Conservation (phyloP, 768 basidiomycete genomes). For the Russula ochroleuca region DNA sequence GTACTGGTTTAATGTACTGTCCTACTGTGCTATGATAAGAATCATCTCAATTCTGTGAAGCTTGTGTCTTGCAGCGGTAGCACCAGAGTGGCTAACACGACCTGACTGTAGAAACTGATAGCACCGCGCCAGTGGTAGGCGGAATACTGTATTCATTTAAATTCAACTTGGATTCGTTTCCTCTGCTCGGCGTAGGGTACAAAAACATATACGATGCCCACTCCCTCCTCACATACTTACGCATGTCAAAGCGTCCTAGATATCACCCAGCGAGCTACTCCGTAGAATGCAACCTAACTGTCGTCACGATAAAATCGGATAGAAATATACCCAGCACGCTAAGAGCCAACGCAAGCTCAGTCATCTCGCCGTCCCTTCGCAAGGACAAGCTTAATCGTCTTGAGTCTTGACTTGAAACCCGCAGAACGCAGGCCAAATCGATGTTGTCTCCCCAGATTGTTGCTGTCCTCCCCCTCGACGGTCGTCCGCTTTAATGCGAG, state of each 20-base stretch:
- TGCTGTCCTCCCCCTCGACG: constrained; percentile 26
- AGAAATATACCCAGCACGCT: not conserved
- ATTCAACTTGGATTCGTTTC: too few species aligned
- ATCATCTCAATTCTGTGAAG: too few species aligned
- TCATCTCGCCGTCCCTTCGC: constrained; percentile 25
- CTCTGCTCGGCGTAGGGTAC: too few species aligned
- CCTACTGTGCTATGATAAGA: too few species aligned
- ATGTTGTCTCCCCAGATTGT: constrained; percentile 27
- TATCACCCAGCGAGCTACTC: not conserved
- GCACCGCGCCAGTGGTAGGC: too few species aligned
- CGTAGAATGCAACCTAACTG: too few species aligned
- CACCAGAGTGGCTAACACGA: too few species aligned
- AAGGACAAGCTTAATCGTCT: constrained; percentile 70
- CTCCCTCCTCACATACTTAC: not conserved
- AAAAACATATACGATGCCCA: too few species aligned
- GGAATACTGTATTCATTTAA: too few species aligned
- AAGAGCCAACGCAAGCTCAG: not conserved
- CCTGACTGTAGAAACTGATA: too few species aligned
- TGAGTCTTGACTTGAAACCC: constrained; percentile 93
- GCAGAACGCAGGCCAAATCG: constrained; percentile 63
- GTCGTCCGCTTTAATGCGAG: constrained; percentile 35
- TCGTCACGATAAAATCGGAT: not conserved
- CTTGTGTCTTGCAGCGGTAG: too few species aligned
- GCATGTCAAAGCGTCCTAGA: not conserved
- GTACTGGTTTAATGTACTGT: too few species aligned